A percentile compares a stretch with the other conserved stretches of the same genome.
These are phyloP conservation scores for Isoetes engelmannii DNA, from an alignment of 83 land plant genomes.

Conservation along the genomic window DNA sequence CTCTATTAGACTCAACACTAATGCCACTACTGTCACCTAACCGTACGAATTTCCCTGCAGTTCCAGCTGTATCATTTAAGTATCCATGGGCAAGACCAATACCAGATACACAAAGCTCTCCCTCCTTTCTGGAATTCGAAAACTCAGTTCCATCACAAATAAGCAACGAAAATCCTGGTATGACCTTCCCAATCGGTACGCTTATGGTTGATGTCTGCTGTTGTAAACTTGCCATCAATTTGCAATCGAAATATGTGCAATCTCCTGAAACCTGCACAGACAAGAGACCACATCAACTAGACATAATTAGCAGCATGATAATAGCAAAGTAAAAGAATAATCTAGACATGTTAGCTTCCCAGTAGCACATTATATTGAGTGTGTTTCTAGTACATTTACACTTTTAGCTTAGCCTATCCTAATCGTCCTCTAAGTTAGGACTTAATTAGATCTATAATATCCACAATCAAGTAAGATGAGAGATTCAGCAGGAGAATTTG, in stretches of 20 bases:
- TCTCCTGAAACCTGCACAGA: constrained; percentile 74
- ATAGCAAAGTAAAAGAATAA: too few relatives aligned
- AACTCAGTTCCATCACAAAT: constrained; percentile 18
- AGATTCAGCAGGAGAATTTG: too few relatives aligned
- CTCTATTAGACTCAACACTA: neutral
- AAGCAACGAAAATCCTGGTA: constrained; percentile 38
- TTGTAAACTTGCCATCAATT: constrained; percentile 31
- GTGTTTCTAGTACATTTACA: too few relatives aligned
- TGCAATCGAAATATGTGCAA: constrained; percentile 77
- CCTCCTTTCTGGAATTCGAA: constrained; percentile 26
- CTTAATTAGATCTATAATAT: too few relatives aligned
- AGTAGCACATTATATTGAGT: too few relatives aligned
- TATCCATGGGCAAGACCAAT: constrained; percentile 48
- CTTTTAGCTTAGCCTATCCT: too few relatives aligned
- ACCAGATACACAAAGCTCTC: constrained; percentile 75
- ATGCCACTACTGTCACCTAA: constrained; percentile 6
- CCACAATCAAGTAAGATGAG: too few relatives aligned
- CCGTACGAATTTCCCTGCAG: constrained; percentile 18
- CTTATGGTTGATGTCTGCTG: constrained; percentile 25
- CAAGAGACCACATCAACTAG: too few relatives aligned
- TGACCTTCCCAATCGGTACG: constrained; percentile 71
- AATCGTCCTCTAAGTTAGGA: too few relatives aligned
- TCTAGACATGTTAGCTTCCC: too few relatives aligned
- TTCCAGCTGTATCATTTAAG: constrained; percentile 22
- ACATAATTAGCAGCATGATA: too few relatives aligned